A percentile compares a stretch with the other conserved stretches of the same genome.
Evolutionary conservation across 345 rosid genomes (phyloP).

Genomic region (Psidium guajava): DNA sequence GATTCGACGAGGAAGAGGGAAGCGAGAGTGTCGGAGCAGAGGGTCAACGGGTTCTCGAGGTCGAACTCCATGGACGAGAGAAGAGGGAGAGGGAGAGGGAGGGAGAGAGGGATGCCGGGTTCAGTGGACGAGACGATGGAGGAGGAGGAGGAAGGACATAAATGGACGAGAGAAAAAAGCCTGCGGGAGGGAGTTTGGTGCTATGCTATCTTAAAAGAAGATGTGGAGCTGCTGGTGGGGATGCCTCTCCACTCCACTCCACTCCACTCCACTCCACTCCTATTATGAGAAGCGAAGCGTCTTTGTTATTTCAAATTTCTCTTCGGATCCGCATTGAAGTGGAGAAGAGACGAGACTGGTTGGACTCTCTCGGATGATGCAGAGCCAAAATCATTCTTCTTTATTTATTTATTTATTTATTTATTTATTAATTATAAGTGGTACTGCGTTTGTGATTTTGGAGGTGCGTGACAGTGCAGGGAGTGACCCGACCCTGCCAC

Average conservation of each 20-base stretch:
- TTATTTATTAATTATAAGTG: too few relatives aligned
- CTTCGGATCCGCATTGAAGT: background rate
- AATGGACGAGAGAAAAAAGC: background rate
- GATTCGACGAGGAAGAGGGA: slow-evolving; percentile 52
- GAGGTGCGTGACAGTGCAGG: background rate
- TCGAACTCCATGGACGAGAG: slow-evolving; percentile 52
- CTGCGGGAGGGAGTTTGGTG: background rate
- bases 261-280: background rate
- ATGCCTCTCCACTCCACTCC: background rate
- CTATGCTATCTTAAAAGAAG: background rate
- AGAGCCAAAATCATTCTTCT: too few relatives aligned
- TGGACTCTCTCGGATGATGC: background rate
- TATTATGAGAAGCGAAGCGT: background rate
- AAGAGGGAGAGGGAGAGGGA: background rate
- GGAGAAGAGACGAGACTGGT: background rate
- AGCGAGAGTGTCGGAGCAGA: slow-evolving; percentile 2
- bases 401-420: too few relatives aligned
- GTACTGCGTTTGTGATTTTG: background rate
- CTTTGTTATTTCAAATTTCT: background rate
- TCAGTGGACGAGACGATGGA: background rate
- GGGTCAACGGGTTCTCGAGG: slow-evolving; percentile 56
- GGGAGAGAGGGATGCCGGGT: background rate
- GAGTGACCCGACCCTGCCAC: background rate
- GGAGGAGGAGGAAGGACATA: background rate
- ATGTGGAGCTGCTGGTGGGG: background rate